Evolutionary conservation across 768 basidiomycete species (phyloP), one percentile per base, ranked within the genome.

Genomic region (Tylopilus vinaceipallidus): DNA sequence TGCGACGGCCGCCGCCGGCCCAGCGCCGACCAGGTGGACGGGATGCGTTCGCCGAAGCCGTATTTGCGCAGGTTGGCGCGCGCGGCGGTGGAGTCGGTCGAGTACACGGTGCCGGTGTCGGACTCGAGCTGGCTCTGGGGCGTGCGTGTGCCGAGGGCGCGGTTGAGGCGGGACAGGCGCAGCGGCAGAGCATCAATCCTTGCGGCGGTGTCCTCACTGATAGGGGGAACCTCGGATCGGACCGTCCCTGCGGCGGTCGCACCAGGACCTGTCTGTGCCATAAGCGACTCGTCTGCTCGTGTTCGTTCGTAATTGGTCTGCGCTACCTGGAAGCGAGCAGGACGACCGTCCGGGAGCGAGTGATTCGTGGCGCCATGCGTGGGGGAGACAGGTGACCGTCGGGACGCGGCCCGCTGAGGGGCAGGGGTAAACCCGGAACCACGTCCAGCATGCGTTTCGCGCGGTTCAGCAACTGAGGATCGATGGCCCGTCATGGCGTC

Each of bases 401-500:
- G 57, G 8, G 58, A 54, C 2, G 40, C 32, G 17, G 40, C 33
- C 14, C 63, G 53, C 20, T 51, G 53, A 22, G 63, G 63, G 38
- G 54, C 54, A 34, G 51, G 60, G 0, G 62, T 63, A 37, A 63
- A 60, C 26, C 45, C 46, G 12, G 62, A 63, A 19, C 57, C 55
- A 29, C 30, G 27, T 8, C 42, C 47, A 4, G 14, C 2, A 27
- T 47, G 45, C 12, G 8, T 19, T 24, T 9, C 19, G n/a, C 26
- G 27, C 10, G 37, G 20, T 20, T 43, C 51, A 35, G 23, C 8
- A 17, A 49, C 63, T 17, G 50, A 30, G n/a, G 70, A 55, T 23
- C 77, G 55, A 53, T 63, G 74, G n/a, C 74, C 69, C 34, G 77
- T 73, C 42, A 82, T 75, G 2, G 74, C 68, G 55, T 75, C 77